Conservation (phyloP, 73 alveolate species). For the Effrenium voratum region DNA sequence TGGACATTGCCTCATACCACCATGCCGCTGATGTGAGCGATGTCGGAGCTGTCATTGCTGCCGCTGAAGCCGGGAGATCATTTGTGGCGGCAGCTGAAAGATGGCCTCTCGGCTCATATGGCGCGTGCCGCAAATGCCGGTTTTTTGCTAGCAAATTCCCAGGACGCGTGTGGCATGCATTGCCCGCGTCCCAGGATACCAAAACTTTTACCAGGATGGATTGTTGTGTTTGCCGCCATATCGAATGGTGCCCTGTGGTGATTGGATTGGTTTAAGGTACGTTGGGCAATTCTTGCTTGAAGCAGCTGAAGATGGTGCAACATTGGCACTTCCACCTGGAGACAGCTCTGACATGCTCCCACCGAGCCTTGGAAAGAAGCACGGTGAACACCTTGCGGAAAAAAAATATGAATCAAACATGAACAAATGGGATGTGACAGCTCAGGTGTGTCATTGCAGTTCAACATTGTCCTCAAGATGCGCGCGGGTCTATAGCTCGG, state of each 20-base stretch:
- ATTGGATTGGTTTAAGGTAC: slow-evolving; percentile 2
- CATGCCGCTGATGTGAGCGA: too few species aligned
- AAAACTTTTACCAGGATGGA: neutral
- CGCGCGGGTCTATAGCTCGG: slow-evolving; percentile 29
- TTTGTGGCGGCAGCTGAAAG: slow-evolving; percentile 64
- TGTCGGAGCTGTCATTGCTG: slow-evolving; percentile 64
- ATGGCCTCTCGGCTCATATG: neutral
- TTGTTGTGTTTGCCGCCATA: neutral
- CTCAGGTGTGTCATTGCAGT: slow-evolving; percentile 76
- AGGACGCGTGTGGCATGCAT: slow-evolving; percentile 77
- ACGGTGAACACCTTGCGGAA: too few species aligned
- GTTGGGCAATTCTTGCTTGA: slow-evolving; percentile 64
- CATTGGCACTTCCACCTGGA: slow-evolving; percentile 9
- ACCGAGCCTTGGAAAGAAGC: slow-evolving; percentile 68
- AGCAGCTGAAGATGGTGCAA: slow-evolving; percentile 65
- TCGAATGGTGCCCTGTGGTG: neutral
- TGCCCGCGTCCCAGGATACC: neutral
- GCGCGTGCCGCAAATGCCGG: neutral
- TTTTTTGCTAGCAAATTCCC: neutral
- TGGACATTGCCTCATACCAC: too few species aligned
- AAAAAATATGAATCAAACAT: too few species aligned
- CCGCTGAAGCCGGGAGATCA: slow-evolving; percentile 89
- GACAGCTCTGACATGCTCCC: slow-evolving; percentile 45
- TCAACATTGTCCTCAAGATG: slow-evolving; percentile 36
- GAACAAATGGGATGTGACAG: neutral